Percentiles rank a stretch among this genome's conserved stretches.
Evolutionary conservation across 2,329 filamentous ascomycete species (phyloP).

Genomic region (Cephalotrichum gorgonifer): DNA sequence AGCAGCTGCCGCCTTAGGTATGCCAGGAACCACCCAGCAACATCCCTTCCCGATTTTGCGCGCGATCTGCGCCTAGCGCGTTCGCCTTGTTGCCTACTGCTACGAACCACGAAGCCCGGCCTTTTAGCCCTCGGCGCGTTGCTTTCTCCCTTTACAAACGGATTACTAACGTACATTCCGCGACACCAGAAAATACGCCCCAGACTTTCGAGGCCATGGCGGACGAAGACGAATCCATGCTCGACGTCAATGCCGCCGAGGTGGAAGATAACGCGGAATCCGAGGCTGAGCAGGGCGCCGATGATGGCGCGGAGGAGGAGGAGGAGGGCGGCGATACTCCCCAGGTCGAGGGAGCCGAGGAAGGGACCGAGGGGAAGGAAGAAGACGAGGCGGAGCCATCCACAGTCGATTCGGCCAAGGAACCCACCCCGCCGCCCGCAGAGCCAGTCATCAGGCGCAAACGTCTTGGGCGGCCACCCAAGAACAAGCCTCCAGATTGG

Average conservation of each 20-base stretch:
- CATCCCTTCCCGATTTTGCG: not conserved
- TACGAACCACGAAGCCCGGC: not conserved
- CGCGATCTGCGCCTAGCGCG: not conserved
- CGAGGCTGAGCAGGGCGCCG: slow-evolving; percentile 9
- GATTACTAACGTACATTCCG: slow-evolving; percentile 14
- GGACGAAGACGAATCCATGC: slow-evolving; percentile 27
- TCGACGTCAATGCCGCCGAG: slow-evolving; percentile 18
- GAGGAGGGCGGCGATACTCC: slow-evolving; percentile 19
- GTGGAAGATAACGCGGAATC: slow-evolving; percentile 12
- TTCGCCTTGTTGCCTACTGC: not conserved
- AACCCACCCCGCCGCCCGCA: slow-evolving; percentile 40
- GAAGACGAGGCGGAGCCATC: slow-evolving; percentile 17
- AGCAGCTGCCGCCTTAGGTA: slow-evolving; percentile 42
- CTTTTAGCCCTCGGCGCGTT: slow-evolving; percentile 1
- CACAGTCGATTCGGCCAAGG: slow-evolving; percentile 27
- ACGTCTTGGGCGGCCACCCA: slow-evolving; percentile 75
- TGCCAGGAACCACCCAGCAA: slow-evolving; percentile 13
- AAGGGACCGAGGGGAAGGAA: slow-evolving; percentile 24
- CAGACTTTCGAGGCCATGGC: slow-evolving; percentile 25
- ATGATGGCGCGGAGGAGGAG: slow-evolving; percentile 17
- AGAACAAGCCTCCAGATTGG: slow-evolving; percentile 75
- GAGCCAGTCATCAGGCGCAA: slow-evolving; percentile 58
- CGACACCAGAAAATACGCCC: slow-evolving; percentile 28
- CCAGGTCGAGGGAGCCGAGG: slow-evolving; percentile 19
- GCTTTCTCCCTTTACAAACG: slow-evolving; percentile 2